Evolutionary conservation across 441 rosid genomes (phyloP).

Genomic region (Pelargonium fulgidum): DNA sequence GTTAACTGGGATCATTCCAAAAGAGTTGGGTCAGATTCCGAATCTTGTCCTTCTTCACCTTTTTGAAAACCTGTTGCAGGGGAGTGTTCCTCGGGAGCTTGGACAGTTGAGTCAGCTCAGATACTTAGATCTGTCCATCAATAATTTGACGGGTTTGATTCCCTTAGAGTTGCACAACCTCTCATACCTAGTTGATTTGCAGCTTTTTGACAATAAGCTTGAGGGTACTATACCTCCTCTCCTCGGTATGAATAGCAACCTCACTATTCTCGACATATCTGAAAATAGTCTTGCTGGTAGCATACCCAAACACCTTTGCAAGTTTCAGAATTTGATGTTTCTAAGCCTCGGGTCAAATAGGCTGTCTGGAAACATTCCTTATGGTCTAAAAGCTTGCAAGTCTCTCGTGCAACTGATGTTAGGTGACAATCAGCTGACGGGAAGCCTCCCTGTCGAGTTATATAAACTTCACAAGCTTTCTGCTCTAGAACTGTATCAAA

Average conservation of each 20-base stretch:
- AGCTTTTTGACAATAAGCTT: constrained; percentile 71
- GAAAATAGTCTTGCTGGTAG: constrained; percentile 62
- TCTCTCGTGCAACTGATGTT: constrained; percentile 65
- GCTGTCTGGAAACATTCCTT: constrained; percentile 65
- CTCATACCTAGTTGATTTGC: constrained; percentile 59
- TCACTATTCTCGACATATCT: constrained; percentile 84
- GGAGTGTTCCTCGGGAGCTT: constrained; percentile 58
- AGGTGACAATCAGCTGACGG: constrained; percentile 63
- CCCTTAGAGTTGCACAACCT: constrained; percentile 67
- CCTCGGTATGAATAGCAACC: constrained; percentile 65
- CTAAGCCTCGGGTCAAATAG: constrained; percentile 66
- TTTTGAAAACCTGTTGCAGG: constrained; percentile 75
- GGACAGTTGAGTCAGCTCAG: constrained; percentile 29
- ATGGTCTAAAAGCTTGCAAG: constrained; percentile 50
- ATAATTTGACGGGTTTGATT: constrained; percentile 65
- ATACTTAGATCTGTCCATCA: constrained; percentile 80
- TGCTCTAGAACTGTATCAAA: constrained; percentile 79
- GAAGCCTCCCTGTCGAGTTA: constrained; percentile 73
- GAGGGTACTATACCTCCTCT: constrained; percentile 64
- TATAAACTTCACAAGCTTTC: constrained; percentile 76
- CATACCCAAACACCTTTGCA: constrained; percentile 74
- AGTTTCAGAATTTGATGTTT: constrained; percentile 49
- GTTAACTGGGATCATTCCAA: constrained; percentile 65
- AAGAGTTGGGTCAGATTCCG: constrained; percentile 58
- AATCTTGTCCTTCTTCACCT: constrained; percentile 57